Evolutionary conservation across 2,329 filamentous ascomycete species (phyloP).

Genomic region (Penicillium sp.): DNA sequence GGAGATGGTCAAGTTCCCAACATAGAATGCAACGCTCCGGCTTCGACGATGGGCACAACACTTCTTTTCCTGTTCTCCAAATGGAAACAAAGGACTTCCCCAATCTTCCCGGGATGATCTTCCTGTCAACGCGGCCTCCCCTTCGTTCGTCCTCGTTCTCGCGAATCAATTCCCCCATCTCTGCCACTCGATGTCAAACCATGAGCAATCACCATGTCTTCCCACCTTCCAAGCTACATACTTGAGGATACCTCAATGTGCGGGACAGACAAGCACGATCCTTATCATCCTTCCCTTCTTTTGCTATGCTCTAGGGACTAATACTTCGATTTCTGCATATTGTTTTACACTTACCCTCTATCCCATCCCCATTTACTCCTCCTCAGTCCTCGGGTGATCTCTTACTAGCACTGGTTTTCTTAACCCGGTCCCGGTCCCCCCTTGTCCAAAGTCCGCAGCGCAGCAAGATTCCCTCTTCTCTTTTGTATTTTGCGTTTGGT

Average conservation of each 20-base stretch:
- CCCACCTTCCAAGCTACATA: background rate
- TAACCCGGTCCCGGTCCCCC: conserved; percentile 32
- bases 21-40: conserved; percentile 37
- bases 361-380: conserved; percentile 25
- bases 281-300: conserved; percentile 23
- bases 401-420: conserved; percentile 15
- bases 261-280: conserved; percentile 13
- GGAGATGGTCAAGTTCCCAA: conserved; percentile 25
- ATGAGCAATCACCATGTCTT: background rate
- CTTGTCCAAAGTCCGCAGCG: conserved; percentile 43
- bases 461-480: conserved; percentile 48
- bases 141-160: too few relatives aligned
- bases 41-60: conserved; percentile 31
- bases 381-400: conserved; percentile 13
- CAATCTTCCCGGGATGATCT: conserved; percentile 19
- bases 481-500: conserved; percentile 34
- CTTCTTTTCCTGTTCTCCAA: conserved; percentile 13
- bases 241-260: background rate
- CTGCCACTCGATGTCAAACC: background rate
- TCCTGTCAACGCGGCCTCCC: conserved; percentile 18
- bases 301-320: conserved; percentile 3
- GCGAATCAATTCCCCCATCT: background rate
- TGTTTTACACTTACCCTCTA: background rate
- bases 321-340: conserved; percentile 3
- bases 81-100: background rate